Evolutionary conservation across 345 rosid genomes (phyloP).

Genomic region (Melaleuca quinquenervia): DNA sequence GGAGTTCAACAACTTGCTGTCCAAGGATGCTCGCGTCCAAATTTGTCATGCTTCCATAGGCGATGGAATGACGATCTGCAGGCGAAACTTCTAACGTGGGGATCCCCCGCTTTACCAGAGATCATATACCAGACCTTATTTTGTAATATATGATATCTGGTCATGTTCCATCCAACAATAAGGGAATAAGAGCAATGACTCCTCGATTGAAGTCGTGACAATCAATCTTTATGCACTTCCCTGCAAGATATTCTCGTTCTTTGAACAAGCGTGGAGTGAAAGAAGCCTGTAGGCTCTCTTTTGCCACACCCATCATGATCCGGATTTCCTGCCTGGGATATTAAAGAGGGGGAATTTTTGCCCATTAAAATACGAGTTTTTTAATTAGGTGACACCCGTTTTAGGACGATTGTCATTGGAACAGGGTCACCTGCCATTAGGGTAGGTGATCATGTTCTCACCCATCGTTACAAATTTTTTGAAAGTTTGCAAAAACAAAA

Average conservation of each 20-base stretch:
- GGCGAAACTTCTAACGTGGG: slow-evolving; percentile 9
- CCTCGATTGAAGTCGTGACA: slow-evolving; percentile 60
- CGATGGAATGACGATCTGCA: slow-evolving; percentile 51
- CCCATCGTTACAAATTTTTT: too few species aligned
- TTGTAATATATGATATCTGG: neutral
- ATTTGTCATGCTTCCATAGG: slow-evolving; percentile 39
- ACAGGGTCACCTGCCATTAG: too few species aligned
- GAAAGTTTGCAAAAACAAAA: too few species aligned
- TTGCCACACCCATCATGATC: too few species aligned
- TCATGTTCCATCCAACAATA: neutral
- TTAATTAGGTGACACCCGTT: too few species aligned
- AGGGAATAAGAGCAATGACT: neutral
- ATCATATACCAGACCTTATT: neutral
- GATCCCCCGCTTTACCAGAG: neutral
- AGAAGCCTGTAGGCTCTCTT: too few species aligned
- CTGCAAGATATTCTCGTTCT: slow-evolving; percentile 7
- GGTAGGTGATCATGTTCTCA: too few species aligned
- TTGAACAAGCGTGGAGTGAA: too few species aligned
- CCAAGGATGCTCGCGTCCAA: slow-evolving; percentile 39
- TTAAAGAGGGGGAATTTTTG: too few species aligned
- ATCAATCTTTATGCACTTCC: slow-evolving; percentile 46
- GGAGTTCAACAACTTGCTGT: slow-evolving; percentile 33
- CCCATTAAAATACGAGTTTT: too few species aligned
- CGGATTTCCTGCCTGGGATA: too few species aligned
- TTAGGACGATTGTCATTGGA: too few species aligned